phyloP scores from a whole-genome alignment of 306 rosid genomes.

The Purshia tridentata region DNA sequence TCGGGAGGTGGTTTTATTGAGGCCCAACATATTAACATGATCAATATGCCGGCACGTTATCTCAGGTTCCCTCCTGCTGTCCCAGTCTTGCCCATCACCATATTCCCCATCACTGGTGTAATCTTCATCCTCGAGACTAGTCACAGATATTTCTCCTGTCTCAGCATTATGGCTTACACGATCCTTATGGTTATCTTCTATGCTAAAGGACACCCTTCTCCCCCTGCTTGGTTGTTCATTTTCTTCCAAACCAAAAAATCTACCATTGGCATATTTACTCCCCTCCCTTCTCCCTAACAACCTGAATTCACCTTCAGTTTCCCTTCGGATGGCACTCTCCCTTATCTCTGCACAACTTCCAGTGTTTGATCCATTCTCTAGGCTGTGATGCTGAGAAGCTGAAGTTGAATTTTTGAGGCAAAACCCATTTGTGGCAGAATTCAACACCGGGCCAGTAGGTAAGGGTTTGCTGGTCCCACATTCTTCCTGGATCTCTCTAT shows the following conservation, averaged over 20 bases:
- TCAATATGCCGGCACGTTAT: conserved; percentile 69
- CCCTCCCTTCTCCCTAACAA: conserved; percentile 85
- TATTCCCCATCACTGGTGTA: conserved; percentile 71
- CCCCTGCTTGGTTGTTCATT: conserved; percentile 57
- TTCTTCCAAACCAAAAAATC: conserved; percentile 80
- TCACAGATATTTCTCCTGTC: conserved; percentile 60
- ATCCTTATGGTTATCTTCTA: conserved; percentile 69
- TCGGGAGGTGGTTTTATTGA: conserved; percentile 80
- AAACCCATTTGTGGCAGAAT: conserved; percentile 40
- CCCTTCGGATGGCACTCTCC: conserved; percentile 93
- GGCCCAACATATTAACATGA: conserved; percentile 82
- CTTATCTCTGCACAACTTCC: conserved; percentile 53
- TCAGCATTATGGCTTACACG: conserved; percentile 41
- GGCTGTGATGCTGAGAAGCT: conserved; percentile 38
- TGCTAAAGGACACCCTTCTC: conserved; percentile 78
- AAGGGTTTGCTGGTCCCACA: conserved; percentile 38
- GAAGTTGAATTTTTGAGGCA: conserved; percentile 40
- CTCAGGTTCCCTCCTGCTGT: conserved; percentile 71
- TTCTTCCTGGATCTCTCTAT: conserved; percentile 59
- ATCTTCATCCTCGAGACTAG: conserved; percentile 79
- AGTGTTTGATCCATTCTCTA: conserved; percentile 58
- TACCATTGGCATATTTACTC: conserved; percentile 58
- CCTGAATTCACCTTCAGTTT: conserved; percentile 94
- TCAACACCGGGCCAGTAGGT: conserved; percentile 27
- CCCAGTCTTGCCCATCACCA: conserved; percentile 63